Conservation (phyloP, 1,284 basidiomycete species). For the Paramarasmius palmivorus region DNA sequence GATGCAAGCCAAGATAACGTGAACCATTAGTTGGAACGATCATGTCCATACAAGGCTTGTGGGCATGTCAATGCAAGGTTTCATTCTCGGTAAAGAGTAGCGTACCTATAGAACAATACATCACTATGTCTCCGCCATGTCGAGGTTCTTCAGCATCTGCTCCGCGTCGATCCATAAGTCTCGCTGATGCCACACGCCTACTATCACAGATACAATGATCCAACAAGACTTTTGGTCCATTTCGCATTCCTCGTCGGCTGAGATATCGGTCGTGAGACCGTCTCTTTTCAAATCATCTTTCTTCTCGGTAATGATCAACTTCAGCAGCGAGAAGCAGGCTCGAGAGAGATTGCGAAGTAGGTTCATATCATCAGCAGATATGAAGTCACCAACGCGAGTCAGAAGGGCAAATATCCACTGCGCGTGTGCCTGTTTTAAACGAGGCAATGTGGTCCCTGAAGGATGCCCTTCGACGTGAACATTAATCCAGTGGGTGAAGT, state of each 20-base stretch:
- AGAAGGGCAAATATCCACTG: constrained; percentile 87
- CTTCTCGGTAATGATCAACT: constrained; percentile 33
- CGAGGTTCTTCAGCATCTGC: constrained; percentile 34
- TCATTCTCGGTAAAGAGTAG: no score
- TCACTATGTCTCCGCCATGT: constrained; percentile 7
- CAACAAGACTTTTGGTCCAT: constrained; percentile 59
- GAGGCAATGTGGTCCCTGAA: constrained; percentile 36
- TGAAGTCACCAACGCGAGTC: constrained; percentile 67
- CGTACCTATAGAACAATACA: no score
- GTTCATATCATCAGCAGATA: constrained; percentile 80
- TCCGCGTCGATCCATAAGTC: constrained; percentile 86
- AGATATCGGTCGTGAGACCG: not conserved
- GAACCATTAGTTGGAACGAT: no score
- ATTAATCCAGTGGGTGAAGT: constrained; percentile 81
- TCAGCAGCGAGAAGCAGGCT: constrained; percentile 63
- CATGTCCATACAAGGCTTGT: no score
- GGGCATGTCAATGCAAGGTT: no score
- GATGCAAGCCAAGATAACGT: not conserved
- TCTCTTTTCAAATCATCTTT: constrained; percentile 2
- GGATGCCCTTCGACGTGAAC: constrained; percentile 47
- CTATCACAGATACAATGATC: constrained; percentile 77
- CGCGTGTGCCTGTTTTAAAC: constrained; percentile 65
- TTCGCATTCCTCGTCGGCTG: not conserved
- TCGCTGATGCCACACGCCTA: constrained; percentile 81
- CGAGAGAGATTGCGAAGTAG: constrained; percentile 78